Evolutionary conservation across 306 rosid genomes (phyloP), one percentile per base, ranked within the genome.

Genomic region (Psophocarpus tetragonolobus): DNA sequence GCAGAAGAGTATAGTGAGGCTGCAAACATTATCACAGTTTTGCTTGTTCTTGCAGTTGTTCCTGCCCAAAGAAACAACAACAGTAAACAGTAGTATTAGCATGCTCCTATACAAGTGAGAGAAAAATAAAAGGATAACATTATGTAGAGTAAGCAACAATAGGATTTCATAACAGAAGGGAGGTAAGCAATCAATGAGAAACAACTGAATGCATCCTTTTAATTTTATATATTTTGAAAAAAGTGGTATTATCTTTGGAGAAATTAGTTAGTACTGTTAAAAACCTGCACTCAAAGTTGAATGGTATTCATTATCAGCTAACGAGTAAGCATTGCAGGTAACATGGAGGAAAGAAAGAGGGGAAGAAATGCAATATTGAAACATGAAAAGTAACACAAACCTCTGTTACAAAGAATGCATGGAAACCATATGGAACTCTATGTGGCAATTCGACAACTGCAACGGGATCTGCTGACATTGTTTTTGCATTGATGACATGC

Each of bases 381-480:
- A 73, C 39, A 45, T 26, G 6, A 23, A 71, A 66, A 36, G 72
- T n/a, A 53, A 84, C 82, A 72, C 95, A 76, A 71, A 94, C 98
- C 97, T 92, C 93, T 26, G 97, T 84, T 42, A 92, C 92, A 71
- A 92, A 94, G 86, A 92, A 88, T 77, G 97, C 97, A 84, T 92
- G 98, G 74, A 94, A 92, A 62, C 98, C 97, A 51, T 88, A 88
- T 23, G 98, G 98, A 85, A 91, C 97, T 86, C 97, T 83, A 3
- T 84, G 86, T 3, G 97, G 98, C 85, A 94, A 84, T 68, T 94
- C 93, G 36, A 94, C 84, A 54, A 92, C 89, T 26, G 97, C 98
- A 71, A 94, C 90, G 5, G 97, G 97, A 41, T 94, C 93, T 27
- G 89, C 17, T 71, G 98, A 90, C 97, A 94, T 89, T 71, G 97